Evolutionary conservation across 2,329 filamentous ascomycete genomes (phyloP), one percentile per base, ranked within the genome.

Genomic region (Ophiostoma pallidulum): DNA sequence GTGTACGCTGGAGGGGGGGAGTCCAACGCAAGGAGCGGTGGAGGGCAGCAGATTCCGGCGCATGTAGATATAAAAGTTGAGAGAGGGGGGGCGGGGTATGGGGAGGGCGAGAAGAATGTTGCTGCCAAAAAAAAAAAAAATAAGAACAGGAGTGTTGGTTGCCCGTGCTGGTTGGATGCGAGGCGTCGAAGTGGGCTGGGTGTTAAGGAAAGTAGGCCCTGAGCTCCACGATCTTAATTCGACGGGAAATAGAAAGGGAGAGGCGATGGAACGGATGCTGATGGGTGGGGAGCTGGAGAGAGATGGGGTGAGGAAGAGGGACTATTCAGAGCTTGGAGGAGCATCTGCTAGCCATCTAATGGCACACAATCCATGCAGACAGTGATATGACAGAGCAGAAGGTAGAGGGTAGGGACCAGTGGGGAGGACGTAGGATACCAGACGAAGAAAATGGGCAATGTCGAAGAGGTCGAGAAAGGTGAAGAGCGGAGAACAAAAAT

Each of bases 261-360:
- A 16, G n/a, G n/a, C n/a, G n/a, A n/a, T n/a, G n/a, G n/a, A n/a
- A n/a, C n/a, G n/a, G n/a, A n/a, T n/a, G n/a, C n/a, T n/a, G n/a
- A n/a, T n/a, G n/a, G n/a, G n/a, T n/a, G n/a, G n/a, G n/a, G n/a
- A n/a, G n/a, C n/a, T n/a, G n/a, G n/a, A n/a, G n/a, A n/a, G n/a
- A n/a, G n/a, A n/a, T n/a, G n/a, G n/a, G n/a, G n/a, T n/a, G n/a
- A n/a, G n/a, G 37, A 6, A 14, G 19, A 44, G 18, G 19, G 24
- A 42, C 16, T 39, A n/a, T 43, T 33, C 18, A 36, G 19, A 24
- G 28, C 35, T 35, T 13, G 36, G 28, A 20, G 35, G 19, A 41
- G 28, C 19, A 14, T n/a, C n/a, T n/a, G n/a, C 28, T 31, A 24
- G 31, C 47, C 41, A 45, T 45, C 29, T 35, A 45, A 36, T 14